Conservation (phyloP, 768 basidiomycete genomes). For the Leccinellum rugosiceps region DNA sequence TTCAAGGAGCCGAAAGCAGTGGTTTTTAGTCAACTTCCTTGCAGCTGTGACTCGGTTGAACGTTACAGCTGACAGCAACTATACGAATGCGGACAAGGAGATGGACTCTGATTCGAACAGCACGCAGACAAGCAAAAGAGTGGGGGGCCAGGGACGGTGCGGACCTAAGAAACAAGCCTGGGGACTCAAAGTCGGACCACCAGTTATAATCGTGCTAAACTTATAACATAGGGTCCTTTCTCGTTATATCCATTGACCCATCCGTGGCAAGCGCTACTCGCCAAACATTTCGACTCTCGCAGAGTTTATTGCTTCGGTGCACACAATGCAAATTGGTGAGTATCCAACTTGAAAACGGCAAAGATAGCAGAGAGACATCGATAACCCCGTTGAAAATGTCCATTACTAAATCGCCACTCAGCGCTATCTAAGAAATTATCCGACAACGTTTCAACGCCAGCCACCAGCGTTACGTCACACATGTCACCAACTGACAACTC, state of each 20-base stretch:
- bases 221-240: slow-evolving; percentile 24
- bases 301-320: background rate
- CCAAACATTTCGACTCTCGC: background rate
- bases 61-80: background rate
- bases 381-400: too few species aligned
- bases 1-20: slow-evolving; percentile 20
- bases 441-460: too few species aligned
- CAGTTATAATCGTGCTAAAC: slow-evolving; percentile 9
- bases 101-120: background rate
- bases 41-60: slow-evolving; percentile 3
- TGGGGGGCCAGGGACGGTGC: slow-evolving; percentile 1
- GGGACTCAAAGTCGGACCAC: slow-evolving; percentile 3
- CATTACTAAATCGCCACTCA: too few species aligned
- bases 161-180: slow-evolving; percentile 12
- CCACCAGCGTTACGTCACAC: background rate
- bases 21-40: slow-evolving; percentile 23
- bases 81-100: background rate
- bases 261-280: background rate
- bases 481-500: too few species aligned
- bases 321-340: too few species aligned
- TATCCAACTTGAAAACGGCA: too few species aligned
- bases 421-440: too few species aligned
- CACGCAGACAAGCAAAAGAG: background rate
- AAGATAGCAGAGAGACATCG: too few species aligned
- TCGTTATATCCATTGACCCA: slow-evolving; percentile 8